Evolutionary conservation across 371 early-diverging fungal species (phyloP).

Genomic region (Haplosporangium sp.): DNA sequence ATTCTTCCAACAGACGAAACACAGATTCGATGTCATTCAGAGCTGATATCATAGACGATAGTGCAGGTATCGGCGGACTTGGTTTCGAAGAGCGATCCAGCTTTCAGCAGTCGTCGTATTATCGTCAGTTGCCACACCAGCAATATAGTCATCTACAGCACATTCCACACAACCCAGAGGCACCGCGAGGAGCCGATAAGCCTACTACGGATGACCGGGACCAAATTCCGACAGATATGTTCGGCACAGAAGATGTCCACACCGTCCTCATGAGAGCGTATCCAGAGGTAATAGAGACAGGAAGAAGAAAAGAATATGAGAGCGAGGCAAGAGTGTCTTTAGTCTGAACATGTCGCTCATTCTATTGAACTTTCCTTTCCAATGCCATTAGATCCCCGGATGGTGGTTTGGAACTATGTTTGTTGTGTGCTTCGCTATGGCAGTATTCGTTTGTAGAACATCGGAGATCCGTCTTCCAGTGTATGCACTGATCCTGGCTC

Average conservation of each 20-base stretch:
- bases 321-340: conserved; percentile 1
- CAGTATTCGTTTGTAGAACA: conserved; percentile 69
- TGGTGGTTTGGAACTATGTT: conserved; percentile 81
- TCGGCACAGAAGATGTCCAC: conserved; percentile 75
- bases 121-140: conserved; percentile 19
- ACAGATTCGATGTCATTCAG: conserved; percentile 15
- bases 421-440: conserved; percentile 64
- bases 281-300: conserved; percentile 58
- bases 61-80: conserved; percentile 5
- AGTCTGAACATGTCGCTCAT: conserved; percentile 38
- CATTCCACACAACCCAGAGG: background rate
- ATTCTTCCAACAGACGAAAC: conserved; percentile 3
- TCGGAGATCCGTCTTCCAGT: conserved; percentile 68
- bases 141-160: background rate
- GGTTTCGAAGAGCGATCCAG: conserved; percentile 14
- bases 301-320: background rate
- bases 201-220: conserved; percentile 20
- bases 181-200: background rate
- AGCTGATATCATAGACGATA: conserved; percentile 13
- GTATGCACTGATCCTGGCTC: conserved; percentile 76
- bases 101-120: conserved; percentile 22
- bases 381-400: conserved; percentile 66
- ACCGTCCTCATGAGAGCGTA: conserved; percentile 75
- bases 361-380: conserved; percentile 33
- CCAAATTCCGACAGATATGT: conserved; percentile 53